Evolutionary conservation across 2,329 filamentous ascomycete genomes (phyloP).

Genomic region (Aspergillus viridinutans): DNA sequence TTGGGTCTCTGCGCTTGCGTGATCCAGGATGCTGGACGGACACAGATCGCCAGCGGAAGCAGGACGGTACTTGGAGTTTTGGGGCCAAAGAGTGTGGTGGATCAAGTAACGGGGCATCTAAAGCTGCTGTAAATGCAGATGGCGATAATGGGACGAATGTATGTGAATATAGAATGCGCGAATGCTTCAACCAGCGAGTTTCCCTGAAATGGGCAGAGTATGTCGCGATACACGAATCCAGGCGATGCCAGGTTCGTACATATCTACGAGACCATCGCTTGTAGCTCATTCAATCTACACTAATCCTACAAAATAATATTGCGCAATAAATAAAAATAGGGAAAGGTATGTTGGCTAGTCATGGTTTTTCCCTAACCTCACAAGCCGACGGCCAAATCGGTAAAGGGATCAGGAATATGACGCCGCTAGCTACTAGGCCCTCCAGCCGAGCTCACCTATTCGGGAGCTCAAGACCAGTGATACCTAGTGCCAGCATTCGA

Average conservation of each 20-base stretch:
- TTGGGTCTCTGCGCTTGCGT: slow-evolving; percentile 83
- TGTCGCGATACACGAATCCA: background rate
- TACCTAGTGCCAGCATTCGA: slow-evolving; percentile 54
- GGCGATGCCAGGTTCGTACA: background rate
- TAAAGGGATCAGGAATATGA: slow-evolving; percentile 88
- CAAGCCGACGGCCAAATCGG: slow-evolving; percentile 75
- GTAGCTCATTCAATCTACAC: background rate
- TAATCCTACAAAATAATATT: slow-evolving; percentile 2
- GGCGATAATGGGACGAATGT: background rate
- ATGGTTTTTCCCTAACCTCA: slow-evolving; percentile 93
- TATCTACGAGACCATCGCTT: background rate
- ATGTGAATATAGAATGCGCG: slow-evolving; percentile 13
- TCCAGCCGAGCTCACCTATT: slow-evolving; percentile 63
- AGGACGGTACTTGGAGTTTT: slow-evolving; percentile 82
- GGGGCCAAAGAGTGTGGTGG: slow-evolving; percentile 80
- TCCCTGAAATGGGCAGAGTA: background rate
- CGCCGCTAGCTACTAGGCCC: slow-evolving; percentile 54
- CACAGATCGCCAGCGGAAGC: slow-evolving; percentile 91
- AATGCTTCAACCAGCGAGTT: background rate
- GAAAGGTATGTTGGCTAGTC: slow-evolving; percentile 60
- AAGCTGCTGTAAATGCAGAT: slow-evolving; percentile 64
- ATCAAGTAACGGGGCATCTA: slow-evolving; percentile 77
- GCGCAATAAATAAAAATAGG: slow-evolving; percentile 3
- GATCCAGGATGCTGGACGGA: slow-evolving; percentile 92
- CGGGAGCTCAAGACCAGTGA: slow-evolving; percentile 62